Evolutionary conservation across 345 rosid species (phyloP), one percentile per base, ranked within the genome.

Genomic region (Sisymbrium altissimum): DNA sequence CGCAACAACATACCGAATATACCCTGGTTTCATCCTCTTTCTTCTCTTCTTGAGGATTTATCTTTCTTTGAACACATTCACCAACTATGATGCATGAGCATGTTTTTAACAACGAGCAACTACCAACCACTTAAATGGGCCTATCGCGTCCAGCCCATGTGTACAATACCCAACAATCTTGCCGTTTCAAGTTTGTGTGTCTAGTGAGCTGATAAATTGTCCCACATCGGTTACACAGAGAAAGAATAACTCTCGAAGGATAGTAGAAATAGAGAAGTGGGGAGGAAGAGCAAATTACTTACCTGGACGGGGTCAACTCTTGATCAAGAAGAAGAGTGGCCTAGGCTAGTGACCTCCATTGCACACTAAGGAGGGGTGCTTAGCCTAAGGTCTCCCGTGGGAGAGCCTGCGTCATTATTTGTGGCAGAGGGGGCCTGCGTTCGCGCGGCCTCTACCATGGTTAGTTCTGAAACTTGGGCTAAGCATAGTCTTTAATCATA

Each of bases 251-350:
- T 7, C 5, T 14, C 0, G 7, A 41, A 41, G 23, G 0, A 30
- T 33, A 32, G 15, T 69, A 57, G 44, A 69, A 69, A 6, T 12
- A 2, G 19, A 0, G 6, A 68, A 41, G 41, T 9, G 25, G 17
- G 2, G 0, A 0, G 1, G 2, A 0, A 0, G 3, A 1, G 0
- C 0, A 18, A 70, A 32, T 4, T 0, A 70, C 74, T 70, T 70
- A 70, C 74, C 74, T 70, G 74, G 74, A 70, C 66, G 45, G 58
- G 65, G 66, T 70, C 66, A 0, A 70, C 66, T 33, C 54, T 1
- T 15, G 38, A 45, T 58, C 74, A 45, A 19, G 74, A 58, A 70
- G 74, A 45, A 0, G 66, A 39, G 66, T 61, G 66, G 66, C 66
- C 55, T 45, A 64, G 30, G 56, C 69, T 62, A 41, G 52, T 41